Base-by-base conservation (phyloP, 1,284 basidiomycete genomes). In the Caloboletus inedulis region DNA sequence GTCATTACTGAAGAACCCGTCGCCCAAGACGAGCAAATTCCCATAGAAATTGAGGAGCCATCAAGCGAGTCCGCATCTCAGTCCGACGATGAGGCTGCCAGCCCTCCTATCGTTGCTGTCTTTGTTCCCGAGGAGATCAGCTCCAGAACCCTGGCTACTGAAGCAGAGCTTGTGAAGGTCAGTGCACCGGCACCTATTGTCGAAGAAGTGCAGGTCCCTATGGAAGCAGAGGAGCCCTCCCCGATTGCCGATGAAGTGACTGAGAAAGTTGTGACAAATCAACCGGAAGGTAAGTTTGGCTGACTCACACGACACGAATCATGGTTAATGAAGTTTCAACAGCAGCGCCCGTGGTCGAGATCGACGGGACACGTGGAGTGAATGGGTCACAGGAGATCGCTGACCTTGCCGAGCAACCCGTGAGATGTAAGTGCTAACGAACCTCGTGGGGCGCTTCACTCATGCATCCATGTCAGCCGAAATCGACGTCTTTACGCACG, bases 11-110 rank as follows among this genome's bases (percentile, higher is more conserved):
- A 52, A 16, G 49, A 46, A 34, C 27, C 48, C 36, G 30, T 23
- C 31, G 23, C n/a, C 30, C 49, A 48, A 33, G 52, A 49, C 13
- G 50, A 16, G 19, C 59, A 41, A 19, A 14, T 43, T 30, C 21
- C 43, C 51, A 42, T 44, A 25, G 59, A 35, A 13, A 37, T 14
- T 12, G 47, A 30, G 27, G 46, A 13, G n/a, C 33, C 45, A 16
- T 39, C 51, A 47, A 47, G 19, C 30, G 59, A 39, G 55, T 13
- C 33, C 37, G 29, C 7, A 31, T 1, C 62, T 54, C 62, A 53
- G 50, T 49, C 35, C 19, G 54, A 27, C 25, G 48, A 51, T 31
- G 59, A 36, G 10, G 37, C 47, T n/a, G 34, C 30, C 47, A 40
- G 19, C 18, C 14, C 23, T 25, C 10, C 33, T 21, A 7, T 12